Evolutionary conservation across 169 alveolate species (phyloP).

Genomic region (Plasmodium gonderi): DNA sequence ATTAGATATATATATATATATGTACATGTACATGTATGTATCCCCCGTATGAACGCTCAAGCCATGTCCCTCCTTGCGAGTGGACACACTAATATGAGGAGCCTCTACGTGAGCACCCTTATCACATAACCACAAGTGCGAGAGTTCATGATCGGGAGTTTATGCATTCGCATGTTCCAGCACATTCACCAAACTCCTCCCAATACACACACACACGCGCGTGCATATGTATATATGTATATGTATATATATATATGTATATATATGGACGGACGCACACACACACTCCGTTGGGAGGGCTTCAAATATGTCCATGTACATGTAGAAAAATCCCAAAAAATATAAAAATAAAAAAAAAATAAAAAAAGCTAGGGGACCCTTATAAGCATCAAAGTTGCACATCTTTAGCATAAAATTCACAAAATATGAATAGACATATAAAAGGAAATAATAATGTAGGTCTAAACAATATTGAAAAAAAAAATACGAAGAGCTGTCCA

Average conservation of each 20-base stretch:
- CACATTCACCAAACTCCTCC: no score
- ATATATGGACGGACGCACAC: neutral
- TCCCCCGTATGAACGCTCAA: no score
- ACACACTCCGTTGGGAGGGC: neutral
- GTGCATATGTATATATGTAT: no score
- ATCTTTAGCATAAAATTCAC: neutral
- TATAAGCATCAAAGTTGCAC: no score
- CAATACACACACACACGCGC: no score
- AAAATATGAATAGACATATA: conserved; percentile 29
- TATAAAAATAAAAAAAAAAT: neutral
- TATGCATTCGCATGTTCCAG: neutral
- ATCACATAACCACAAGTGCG: neutral
- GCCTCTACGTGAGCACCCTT: neutral
- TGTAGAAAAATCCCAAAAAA: neutral
- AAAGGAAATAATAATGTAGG: neutral
- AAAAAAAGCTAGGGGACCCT: neutral
- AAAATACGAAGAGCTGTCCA: neutral
- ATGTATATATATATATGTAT: neutral
- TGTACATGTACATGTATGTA: no score
- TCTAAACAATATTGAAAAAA: neutral
- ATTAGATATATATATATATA: no score
- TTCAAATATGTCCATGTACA: neutral
- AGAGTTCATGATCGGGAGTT: neutral
- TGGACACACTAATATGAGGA: no score
- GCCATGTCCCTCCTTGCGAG: no score